A percentile compares a stretch with the other conserved stretches of the same genome.
Evolutionary conservation across 1,284 basidiomycete species (phyloP).

Genomic region (Cutaneotrichosporon cutaneum): DNA sequence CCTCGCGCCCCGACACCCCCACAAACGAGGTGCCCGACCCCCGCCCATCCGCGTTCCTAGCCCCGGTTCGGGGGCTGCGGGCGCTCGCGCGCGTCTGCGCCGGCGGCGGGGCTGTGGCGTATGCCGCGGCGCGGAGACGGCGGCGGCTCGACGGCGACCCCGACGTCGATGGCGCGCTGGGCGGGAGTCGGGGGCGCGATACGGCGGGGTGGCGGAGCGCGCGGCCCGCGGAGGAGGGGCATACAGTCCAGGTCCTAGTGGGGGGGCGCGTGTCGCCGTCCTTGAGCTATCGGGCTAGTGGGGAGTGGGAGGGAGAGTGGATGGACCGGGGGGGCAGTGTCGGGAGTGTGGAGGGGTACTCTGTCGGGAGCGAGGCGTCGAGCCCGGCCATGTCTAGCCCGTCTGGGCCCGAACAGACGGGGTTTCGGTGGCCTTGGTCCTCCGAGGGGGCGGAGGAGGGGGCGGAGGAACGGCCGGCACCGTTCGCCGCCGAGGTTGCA

Average conservation of each 20-base stretch:
- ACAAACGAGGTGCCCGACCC: background rate
- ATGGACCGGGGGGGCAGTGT: background rate
- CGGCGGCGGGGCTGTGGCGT: conserved; percentile 9
- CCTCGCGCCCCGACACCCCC: background rate
- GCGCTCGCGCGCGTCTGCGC: conserved; percentile 21
- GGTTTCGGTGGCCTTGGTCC: background rate
- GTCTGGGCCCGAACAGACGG: no score
- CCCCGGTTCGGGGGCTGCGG: conserved; percentile 8
- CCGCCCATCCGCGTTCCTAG: background rate
- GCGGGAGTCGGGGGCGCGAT: background rate
- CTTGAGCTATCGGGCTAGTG: background rate
- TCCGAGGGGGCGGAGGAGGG: background rate
- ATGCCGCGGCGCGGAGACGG: conserved; percentile 2
- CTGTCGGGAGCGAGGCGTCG: background rate
- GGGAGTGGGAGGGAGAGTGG: background rate
- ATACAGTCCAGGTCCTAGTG: background rate
- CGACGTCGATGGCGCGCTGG: conserved; percentile 3
- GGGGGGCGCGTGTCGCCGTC: background rate
- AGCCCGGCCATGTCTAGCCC: background rate
- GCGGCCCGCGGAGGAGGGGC: background rate
- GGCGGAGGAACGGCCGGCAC: background rate
- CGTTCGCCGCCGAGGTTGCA: conserved; percentile 40
- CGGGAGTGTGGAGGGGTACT: background rate
- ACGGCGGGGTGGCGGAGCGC: conserved; percentile 1
- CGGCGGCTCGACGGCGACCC: conserved; percentile 9